Base-by-base conservation (phyloP, 768 basidiomycete genomes). In the Podaxis rugospora region DNA sequence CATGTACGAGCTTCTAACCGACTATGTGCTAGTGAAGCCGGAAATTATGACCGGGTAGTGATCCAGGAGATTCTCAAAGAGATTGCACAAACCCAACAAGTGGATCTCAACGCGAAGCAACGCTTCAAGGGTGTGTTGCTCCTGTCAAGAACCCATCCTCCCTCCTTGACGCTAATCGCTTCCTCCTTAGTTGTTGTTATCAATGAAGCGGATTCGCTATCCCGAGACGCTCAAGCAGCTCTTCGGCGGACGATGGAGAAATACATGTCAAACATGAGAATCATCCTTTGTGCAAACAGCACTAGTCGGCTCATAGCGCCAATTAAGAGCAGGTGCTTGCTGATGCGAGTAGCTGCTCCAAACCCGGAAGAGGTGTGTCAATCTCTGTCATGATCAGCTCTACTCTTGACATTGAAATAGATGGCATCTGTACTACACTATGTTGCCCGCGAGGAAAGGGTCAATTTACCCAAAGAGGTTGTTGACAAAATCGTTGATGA, bases 201-300 rank as follows among this genome's bases (percentile, higher is more conserved):
- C 69, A 98, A 98, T 66, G 96, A 98, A 75, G 96, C 96, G 1
- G 96, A 99, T 72, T 89, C 92, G 0, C 82, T 99, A 44, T 88
- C 93, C 10, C 88, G 96, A 57, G 96, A 99, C 75, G 96, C 96
- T 1, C 96, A 99, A 77, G 95, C 96, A 0, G 96, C 96, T 6
- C 83, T 99, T 36, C 88, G 96, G 68, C 83, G 96, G 60, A 99
- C 96, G 9, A 99, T 98, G 96, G 96, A 99, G 71, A 98, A 98
- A 74, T 98, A 96, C 78, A 98, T 97, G 91, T 87, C 89, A 44
- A 99, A 98, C 72, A 84, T 99, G 85, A 87, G 96, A 28, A 89
- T 99, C 68, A 96, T 99, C 66, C 81, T 99, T 0, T 98, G 95
- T 70, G 95, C 95, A 21, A 95, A 95, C 73, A 94, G 92, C 70